These are phyloP conservation scores for Proliferodiscus dingleyae DNA, from an alignment of 2,329 filamentous ascomycete species.

Conservation along the genomic window DNA sequence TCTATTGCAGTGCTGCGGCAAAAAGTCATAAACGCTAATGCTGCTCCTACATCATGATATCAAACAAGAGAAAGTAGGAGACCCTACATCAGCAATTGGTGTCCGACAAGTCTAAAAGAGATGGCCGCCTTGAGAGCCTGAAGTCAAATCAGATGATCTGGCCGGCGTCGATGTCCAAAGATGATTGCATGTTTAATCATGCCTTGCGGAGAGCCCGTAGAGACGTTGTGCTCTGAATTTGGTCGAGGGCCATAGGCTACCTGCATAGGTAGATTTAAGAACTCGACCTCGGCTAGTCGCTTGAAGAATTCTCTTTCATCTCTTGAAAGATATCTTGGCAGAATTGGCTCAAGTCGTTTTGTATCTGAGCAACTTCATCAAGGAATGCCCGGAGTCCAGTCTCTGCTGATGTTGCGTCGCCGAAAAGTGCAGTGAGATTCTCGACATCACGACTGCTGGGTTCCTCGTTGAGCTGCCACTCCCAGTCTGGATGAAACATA, in stretches of 20 bases:
- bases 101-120: constrained; percentile 4
- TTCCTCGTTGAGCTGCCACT: constrained; percentile 22
- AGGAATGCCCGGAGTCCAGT: constrained; percentile 21
- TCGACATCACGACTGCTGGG: constrained; percentile 14
- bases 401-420: constrained; percentile 3
- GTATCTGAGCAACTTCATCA: constrained; percentile 16
- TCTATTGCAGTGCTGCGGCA: constrained; percentile 42
- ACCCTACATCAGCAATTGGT: not conserved
- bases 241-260: too few species aligned
- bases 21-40: constrained; percentile 44
- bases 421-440: constrained; percentile 23
- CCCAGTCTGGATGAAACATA: constrained; percentile 29
- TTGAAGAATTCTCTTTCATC: not conserved
- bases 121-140: not conserved
- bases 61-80: not conserved
- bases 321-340: constrained; percentile 1
- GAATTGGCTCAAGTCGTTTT: constrained; percentile 6
- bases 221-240: not conserved
- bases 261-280: too few species aligned
- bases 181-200: not conserved
- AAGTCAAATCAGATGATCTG: too few species aligned
- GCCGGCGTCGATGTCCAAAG: too few species aligned
- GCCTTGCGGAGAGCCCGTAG: not conserved
- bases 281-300: too few species aligned
- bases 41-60: constrained; percentile 30